Evolutionary conservation across 2,329 filamentous ascomycete species (phyloP).

Genomic region (Diaporthe citriasiana): DNA sequence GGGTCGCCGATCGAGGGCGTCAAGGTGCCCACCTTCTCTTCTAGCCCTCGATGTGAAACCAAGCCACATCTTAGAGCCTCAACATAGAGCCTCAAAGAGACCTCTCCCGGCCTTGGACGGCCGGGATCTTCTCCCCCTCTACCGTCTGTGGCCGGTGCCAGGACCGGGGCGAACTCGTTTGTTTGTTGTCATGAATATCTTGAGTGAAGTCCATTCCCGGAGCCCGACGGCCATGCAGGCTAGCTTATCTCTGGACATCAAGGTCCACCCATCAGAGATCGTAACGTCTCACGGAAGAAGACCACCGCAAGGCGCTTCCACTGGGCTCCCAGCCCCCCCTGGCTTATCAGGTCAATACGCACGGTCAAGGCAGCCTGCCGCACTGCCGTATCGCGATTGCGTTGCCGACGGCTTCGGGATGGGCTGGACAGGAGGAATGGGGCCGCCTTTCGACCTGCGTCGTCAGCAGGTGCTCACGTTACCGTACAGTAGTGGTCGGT

Average conservation of each 20-base stretch:
- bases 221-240: background rate
- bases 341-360: constrained; percentile 18
- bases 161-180: background rate
- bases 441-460: background rate
- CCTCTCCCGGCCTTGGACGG: background rate
- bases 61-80: constrained; percentile 25
- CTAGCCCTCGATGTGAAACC: constrained; percentile 14
- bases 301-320: constrained; percentile 5
- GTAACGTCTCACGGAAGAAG: constrained; percentile 19
- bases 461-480: background rate
- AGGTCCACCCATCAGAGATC: constrained; percentile 8
- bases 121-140: background rate
- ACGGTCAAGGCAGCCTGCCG: constrained; percentile 29
- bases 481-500: background rate
- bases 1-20: background rate
- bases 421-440: constrained; percentile 24
- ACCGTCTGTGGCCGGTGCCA: background rate
- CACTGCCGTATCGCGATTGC: constrained; percentile 16
- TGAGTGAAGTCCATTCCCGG: background rate
- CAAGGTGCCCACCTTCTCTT: constrained; percentile 14
- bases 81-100: constrained; percentile 27
- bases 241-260: constrained; percentile 32
- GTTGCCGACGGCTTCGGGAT: constrained; percentile 26
- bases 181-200: constrained; percentile 3
- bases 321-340: background rate